Evolutionary conservation across 73 alveolate species (phyloP), one percentile per base, ranked within the genome.

Genomic region (Blepharisma stoltei): DNA sequence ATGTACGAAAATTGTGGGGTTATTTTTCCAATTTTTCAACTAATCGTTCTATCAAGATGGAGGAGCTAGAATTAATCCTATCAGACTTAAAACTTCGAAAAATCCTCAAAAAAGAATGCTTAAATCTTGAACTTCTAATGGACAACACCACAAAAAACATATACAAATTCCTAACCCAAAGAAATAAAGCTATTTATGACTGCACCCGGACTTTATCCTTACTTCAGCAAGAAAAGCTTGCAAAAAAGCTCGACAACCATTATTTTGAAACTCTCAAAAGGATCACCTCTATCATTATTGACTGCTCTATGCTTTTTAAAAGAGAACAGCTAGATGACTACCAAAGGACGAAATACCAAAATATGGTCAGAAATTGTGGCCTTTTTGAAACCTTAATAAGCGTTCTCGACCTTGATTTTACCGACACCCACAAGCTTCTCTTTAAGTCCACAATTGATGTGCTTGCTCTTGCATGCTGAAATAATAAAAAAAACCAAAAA

Each of bases 31-130:
- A n/a, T n/a, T n/a, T n/a, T n/a, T n/a, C n/a, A n/a, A n/a, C n/a
- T n/a, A n/a, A n/a, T n/a, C n/a, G n/a, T n/a, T n/a, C n/a, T n/a
- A n/a, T n/a, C n/a, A n/a, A n/a, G n/a, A n/a, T n/a, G n/a, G n/a
- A 55, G 18, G 71, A 8, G 8, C 41, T 60, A 20, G 73, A 60
- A 5, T 9, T 60, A 9, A 60, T 60, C 4, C 45, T 60, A n/a
- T n/a, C 73, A 8, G 73, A 60, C 45, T 9, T 60, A 25, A 60
- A 60, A 8, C 37, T 60, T 2, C 73, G 73, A 20, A 60, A 60
- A 8, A 25, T 38, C 37, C 73, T 60, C 18, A 60, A 60, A 60
- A 14, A 60, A 60, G 73, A 60, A 25, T 38, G 14, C 48, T 14
- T 38, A 8, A 8, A 14, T 20, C 46, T 60, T 14, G 73, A 60